These are phyloP conservation scores for Phytophthora pini DNA, from an alignment of 352 stramenopile species.

Conservation along the genomic window DNA sequence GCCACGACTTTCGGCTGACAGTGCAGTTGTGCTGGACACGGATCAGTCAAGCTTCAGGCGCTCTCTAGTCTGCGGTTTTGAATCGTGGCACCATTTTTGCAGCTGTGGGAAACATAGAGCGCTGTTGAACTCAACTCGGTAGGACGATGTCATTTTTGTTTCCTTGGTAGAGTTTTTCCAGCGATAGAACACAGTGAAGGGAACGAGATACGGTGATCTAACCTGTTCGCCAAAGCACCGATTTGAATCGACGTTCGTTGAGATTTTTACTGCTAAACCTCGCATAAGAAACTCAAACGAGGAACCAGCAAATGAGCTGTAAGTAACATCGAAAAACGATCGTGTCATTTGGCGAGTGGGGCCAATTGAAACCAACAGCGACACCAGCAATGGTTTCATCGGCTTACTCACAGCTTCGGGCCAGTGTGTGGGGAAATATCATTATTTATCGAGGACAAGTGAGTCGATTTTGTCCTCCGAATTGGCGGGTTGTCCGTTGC, in stretches of 20 bases:
- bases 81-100: neutral
- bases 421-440: too few species aligned
- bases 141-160: neutral
- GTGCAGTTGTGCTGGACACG: conserved; percentile 11
- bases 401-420: too few species aligned
- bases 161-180: neutral
- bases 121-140: neutral
- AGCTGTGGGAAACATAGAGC: conserved; percentile 2
- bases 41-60: conserved; percentile 11
- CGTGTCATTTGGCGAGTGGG: conserved; percentile 5
- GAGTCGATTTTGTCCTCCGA: neutral
- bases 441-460: neutral
- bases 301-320: conserved; percentile 18
- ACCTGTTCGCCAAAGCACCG: neutral
- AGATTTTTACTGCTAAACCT: neutral
- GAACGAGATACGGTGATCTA: neutral
- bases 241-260: conserved; percentile 4
- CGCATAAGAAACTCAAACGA: conserved; percentile 12
- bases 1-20: conserved; percentile 6
- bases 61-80: conserved; percentile 7
- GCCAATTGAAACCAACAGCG: neutral
- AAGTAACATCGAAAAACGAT: conserved; percentile 24
- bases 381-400: neutral
- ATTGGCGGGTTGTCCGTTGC: neutral
- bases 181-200: neutral